A percentile compares a stretch with the other conserved stretches of the same genome.
phyloP scores from a whole-genome alignment of 2,329 filamentous ascomycete species.

The Aspergillus sp. region DNA sequence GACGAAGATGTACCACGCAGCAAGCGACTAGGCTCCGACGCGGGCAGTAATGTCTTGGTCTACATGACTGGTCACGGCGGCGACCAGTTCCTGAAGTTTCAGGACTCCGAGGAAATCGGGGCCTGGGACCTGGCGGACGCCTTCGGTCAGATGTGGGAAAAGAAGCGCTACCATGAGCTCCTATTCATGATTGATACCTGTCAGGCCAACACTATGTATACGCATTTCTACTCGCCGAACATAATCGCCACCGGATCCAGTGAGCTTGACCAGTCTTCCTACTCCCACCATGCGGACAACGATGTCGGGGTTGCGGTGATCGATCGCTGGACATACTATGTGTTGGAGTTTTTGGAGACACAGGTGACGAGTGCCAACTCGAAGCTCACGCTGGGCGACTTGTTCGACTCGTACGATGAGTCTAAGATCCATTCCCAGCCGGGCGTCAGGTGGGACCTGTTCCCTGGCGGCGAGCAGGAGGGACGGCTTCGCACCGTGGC shows the following conservation, averaged over 20 bases:
- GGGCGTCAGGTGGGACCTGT: conserved; percentile 93
- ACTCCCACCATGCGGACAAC: conserved; percentile 96
- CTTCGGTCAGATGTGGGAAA: conserved; percentile 99
- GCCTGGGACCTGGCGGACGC: conserved; percentile 95
- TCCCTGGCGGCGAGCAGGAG: conserved; percentile 75
- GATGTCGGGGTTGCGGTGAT: conserved; percentile 98
- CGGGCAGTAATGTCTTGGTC: conserved; percentile 93
- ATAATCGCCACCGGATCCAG: conserved; percentile 98
- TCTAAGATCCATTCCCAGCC: conserved; percentile 92
- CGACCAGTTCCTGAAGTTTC: conserved; percentile 97
- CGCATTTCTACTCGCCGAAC: conserved; percentile 95
- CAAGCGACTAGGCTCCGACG: conserved; percentile 91
- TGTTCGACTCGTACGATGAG: conserved; percentile 95
- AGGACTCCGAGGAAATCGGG: conserved; percentile 96
- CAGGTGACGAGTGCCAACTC: conserved; percentile 82
- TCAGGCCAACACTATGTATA: conserved; percentile 99
- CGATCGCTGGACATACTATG: conserved; percentile 98
- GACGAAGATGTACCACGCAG: conserved; percentile 92
- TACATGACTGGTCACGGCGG: conserved; percentile 99
- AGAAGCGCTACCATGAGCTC: conserved; percentile 97
- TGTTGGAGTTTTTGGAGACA: conserved; percentile 91
- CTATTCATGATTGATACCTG: conserved; percentile 99
- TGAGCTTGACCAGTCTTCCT: conserved; percentile 92
- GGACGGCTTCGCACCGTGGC: conserved; percentile 82
- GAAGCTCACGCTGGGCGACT: conserved; percentile 86